Evolutionary conservation across 139 green algal genomes (phyloP).

Genomic region (Chlorella sp.): DNA sequence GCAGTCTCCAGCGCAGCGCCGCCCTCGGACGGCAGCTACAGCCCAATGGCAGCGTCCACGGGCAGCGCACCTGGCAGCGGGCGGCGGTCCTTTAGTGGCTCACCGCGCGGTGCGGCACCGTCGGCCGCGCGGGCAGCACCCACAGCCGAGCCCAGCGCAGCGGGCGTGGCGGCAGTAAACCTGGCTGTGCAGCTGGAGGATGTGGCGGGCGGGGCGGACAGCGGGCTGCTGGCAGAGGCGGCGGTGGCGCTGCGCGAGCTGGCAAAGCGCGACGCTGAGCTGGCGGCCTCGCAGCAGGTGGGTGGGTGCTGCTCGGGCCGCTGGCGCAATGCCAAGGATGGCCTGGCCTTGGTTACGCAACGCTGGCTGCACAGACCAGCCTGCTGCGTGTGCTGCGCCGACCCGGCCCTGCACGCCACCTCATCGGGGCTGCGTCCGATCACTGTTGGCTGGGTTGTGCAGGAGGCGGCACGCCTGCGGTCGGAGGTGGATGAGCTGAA

Average conservation of each 20-base stretch:
- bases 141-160: background rate
- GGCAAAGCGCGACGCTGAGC: slow-evolving; percentile 32
- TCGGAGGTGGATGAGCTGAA: slow-evolving; percentile 58
- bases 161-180: background rate
- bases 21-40: background rate
- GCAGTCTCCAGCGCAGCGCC: background rate
- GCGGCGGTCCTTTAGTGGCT: background rate
- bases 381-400: no score
- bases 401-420: no score
- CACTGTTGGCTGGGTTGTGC: no score
- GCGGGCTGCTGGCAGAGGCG: slow-evolving; percentile 46
- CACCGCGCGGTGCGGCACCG: background rate
- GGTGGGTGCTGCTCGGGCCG: background rate
- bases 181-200: slow-evolving; percentile 35
- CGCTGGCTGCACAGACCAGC: no score
- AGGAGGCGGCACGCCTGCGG: slow-evolving; percentile 43
- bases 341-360: no score
- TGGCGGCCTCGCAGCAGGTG: slow-evolving; percentile 30
- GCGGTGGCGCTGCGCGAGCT: slow-evolving; percentile 49
- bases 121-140: background rate
- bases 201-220: slow-evolving; percentile 32
- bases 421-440: no score
- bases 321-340: no score
- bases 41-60: background rate
- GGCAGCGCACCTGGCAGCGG: background rate